phyloP scores from a whole-genome alignment of 768 basidiomycete genomes.

The Hypholoma fasciculare region DNA sequence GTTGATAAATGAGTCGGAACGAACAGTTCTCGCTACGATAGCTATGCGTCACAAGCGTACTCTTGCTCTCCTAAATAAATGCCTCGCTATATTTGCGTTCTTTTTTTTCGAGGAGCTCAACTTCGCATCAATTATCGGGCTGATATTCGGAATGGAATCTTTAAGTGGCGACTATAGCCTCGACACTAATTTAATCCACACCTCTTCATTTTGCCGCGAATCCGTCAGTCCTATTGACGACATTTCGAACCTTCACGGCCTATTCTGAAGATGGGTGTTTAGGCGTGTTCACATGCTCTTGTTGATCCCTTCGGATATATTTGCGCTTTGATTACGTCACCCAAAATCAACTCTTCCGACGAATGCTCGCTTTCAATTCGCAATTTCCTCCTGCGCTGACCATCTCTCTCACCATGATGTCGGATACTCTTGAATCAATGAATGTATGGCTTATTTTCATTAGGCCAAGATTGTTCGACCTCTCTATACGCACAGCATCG shows the following conservation, averaged over 20 bases:
- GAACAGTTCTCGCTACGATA: too few species aligned
- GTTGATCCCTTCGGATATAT: not conserved
- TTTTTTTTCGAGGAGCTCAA: too few species aligned
- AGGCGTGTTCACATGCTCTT: not conserved
- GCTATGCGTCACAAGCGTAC: too few species aligned
- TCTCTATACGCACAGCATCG: not conserved
- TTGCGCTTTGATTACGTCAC: not conserved
- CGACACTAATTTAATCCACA: not conserved
- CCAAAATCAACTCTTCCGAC: not conserved
- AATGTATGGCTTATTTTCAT: not conserved
- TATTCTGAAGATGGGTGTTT: not conserved
- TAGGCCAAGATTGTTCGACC: not conserved
- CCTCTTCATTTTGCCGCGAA: not conserved
- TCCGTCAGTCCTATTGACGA: not conserved
- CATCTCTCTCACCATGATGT: not conserved
- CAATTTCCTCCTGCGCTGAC: not conserved
- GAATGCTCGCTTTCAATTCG: not conserved
- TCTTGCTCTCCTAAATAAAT: too few species aligned
- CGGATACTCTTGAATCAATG: not conserved
- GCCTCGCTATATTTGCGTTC: too few species aligned
- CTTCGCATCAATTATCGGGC: not conserved
- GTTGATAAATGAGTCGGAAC: too few species aligned
- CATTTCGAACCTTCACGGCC: not conserved
- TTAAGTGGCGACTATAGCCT: not conserved
- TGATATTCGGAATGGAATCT: conserved; percentile 6